These are phyloP conservation scores for Aegle marmelos DNA, from an alignment of 345 rosid genomes.

Conservation along the genomic window DNA sequence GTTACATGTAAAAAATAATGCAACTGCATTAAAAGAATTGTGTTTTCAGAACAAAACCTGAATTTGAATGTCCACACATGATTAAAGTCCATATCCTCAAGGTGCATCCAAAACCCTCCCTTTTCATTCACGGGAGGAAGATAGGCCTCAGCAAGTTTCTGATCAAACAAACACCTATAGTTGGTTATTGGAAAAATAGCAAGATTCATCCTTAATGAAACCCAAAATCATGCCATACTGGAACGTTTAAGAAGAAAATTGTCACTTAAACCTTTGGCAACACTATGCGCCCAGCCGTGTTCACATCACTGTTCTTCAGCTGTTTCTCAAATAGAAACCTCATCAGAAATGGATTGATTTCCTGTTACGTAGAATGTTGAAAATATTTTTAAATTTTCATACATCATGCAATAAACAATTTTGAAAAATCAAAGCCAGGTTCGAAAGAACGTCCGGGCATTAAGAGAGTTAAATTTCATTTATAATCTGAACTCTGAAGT, in stretches of 20 bases:
- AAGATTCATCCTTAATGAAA: neutral
- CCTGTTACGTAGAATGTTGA: constrained; percentile 1
- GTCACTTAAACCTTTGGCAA: constrained; percentile 7
- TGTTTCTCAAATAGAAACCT: constrained; percentile 8
- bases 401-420: too few relatives aligned
- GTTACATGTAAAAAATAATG: too few relatives aligned
- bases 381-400: too few relatives aligned
- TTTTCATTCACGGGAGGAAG: neutral
- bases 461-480: neutral
- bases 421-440: too few relatives aligned
- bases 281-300: constrained; percentile 7
- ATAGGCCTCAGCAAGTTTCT: constrained; percentile 9
- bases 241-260: neutral
- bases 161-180: neutral
- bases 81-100: neutral
- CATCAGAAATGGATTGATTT: constrained; percentile 1
- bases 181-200: neutral
- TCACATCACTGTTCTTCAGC: constrained; percentile 7
- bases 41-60: neutral
- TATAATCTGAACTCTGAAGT: neutral
- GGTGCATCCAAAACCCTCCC: neutral
- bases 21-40: too few relatives aligned
- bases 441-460: neutral
- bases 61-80: constrained; percentile 8
- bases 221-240: neutral